Conservation (phyloP, 305 asterid species). For the Andrographis paniculata region DNA sequence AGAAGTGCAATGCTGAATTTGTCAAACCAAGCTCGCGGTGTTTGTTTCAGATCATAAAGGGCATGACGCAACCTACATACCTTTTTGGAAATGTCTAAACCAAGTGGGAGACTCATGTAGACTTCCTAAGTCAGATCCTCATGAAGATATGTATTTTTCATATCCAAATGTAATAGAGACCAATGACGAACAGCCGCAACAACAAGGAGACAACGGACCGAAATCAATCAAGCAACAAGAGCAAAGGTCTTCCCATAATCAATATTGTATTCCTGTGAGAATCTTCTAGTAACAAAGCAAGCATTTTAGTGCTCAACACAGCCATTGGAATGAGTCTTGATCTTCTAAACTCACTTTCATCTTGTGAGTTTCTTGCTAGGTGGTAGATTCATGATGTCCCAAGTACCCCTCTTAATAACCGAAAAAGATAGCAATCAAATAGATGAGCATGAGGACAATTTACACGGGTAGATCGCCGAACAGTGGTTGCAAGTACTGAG, state of each 20-base stretch:
- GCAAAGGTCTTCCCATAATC: conserved; percentile 11
- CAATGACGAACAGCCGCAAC: not conserved
- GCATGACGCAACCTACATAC: not conserved
- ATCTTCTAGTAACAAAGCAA: not conserved
- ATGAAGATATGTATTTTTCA: conserved; percentile 3
- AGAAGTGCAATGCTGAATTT: not conserved
- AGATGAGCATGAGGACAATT: not conserved
- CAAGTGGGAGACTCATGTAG: not conserved
- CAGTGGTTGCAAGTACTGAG: too few species aligned
- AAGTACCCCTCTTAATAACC: not conserved
- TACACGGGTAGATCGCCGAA: not conserved
- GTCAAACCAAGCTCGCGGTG: conserved; percentile 1
- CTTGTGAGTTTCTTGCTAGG: not conserved
- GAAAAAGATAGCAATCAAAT: not conserved
- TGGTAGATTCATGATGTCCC: conserved; percentile 2
- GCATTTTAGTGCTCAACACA: not conserved
- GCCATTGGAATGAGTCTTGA: not conserved
- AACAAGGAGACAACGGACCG: not conserved
- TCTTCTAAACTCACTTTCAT: not conserved
- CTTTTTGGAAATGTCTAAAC: not conserved
- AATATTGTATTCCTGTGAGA: not conserved
- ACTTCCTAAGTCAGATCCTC: not conserved
- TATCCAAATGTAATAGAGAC: not conserved
- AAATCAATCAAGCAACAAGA: not conserved
- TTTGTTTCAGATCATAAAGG: conserved; percentile 4